Evolutionary conservation across 106 monocot species (phyloP).

Genomic region (Acorus calamus): DNA sequence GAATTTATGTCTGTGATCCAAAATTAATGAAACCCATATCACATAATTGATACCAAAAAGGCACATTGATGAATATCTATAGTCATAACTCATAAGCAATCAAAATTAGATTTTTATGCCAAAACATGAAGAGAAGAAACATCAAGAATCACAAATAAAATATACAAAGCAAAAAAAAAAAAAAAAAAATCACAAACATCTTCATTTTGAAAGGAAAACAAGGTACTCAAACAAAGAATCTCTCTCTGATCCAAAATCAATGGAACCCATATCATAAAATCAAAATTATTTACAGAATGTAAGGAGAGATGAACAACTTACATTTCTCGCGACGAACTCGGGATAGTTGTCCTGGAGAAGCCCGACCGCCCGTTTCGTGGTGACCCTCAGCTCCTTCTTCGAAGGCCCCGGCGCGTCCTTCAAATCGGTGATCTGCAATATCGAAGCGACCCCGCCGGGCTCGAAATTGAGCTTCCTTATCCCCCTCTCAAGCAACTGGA

Average conservation of each 20-base stretch:
- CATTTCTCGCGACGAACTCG: constrained; percentile 63
- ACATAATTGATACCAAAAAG: constrained; percentile 46
- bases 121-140: too few species aligned
- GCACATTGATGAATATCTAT: constrained; percentile 71
- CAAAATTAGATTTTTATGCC: background rate
- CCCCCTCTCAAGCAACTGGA: constrained; percentile 63
- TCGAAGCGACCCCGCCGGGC: constrained; percentile 27
- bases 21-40: too few species aligned
- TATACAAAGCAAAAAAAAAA: too few species aligned
- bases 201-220: too few species aligned
- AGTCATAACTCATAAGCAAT: background rate
- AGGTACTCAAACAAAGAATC: too few species aligned
- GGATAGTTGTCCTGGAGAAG: constrained; percentile 83
- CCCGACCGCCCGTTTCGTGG: constrained; percentile 46
- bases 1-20: too few species aligned
- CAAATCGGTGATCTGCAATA: constrained; percentile 60
- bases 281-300: background rate
- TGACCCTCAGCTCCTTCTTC: constrained; percentile 66
- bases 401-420: constrained; percentile 37
- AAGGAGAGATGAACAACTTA: constrained; percentile 16
- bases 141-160: too few species aligned
- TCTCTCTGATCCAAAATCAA: too few species aligned
- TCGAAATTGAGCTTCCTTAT: constrained; percentile 49
- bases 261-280: too few species aligned
- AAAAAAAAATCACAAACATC: too few species aligned